Percentiles rank a stretch among this genome's conserved stretches.
phyloP scores from a whole-genome alignment of 2,329 filamentous ascomycete genomes.

The Chaetomiaceae sp. region DNA sequence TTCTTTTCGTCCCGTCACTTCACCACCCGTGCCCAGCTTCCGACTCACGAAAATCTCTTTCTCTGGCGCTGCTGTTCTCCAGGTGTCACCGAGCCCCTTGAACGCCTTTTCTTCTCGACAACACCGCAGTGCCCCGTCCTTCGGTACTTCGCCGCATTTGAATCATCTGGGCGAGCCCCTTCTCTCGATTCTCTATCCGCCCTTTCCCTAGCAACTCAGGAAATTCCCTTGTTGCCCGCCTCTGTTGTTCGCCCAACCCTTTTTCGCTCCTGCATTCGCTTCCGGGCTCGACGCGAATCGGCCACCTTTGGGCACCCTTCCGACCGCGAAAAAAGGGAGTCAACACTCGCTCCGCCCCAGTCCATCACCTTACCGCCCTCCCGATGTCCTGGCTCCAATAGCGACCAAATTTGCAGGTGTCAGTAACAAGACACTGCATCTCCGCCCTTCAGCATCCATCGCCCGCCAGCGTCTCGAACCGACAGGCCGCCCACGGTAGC shows the following conservation, averaged over 20 bases:
- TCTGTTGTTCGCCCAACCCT: conserved; percentile 1
- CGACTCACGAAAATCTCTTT: conserved; percentile 9
- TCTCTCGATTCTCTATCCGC: conserved; percentile 24
- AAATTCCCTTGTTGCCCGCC: conserved; percentile 19
- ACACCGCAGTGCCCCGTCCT: conserved; percentile 14
- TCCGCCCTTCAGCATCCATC: neutral
- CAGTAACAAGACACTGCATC: conserved; percentile 24
- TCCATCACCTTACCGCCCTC: conserved; percentile 1
- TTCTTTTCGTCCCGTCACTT: conserved; percentile 19
- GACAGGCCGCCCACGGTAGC: conserved; percentile 40
- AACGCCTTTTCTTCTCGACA: conserved; percentile 4
- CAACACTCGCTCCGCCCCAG: conserved; percentile 9
- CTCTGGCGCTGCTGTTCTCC: neutral
- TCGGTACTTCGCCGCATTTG: conserved; percentile 17
- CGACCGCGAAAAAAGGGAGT: conserved; percentile 2
- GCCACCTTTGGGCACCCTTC: conserved; percentile 6
- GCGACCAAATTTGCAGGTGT: conserved; percentile 22
- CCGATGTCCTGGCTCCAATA: conserved; percentile 26
- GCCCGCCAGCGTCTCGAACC: conserved; percentile 23
- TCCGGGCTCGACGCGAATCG: conserved; percentile 13
- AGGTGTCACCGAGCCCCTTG: conserved; percentile 8
- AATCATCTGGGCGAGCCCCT: conserved; percentile 14
- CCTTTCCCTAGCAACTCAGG: conserved; percentile 8
- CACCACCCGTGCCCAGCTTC: conserved; percentile 16
- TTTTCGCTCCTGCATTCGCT: conserved; percentile 7